Conservation (phyloP, 1,284 basidiomycete species). For the Trametes polyzona region DNA sequence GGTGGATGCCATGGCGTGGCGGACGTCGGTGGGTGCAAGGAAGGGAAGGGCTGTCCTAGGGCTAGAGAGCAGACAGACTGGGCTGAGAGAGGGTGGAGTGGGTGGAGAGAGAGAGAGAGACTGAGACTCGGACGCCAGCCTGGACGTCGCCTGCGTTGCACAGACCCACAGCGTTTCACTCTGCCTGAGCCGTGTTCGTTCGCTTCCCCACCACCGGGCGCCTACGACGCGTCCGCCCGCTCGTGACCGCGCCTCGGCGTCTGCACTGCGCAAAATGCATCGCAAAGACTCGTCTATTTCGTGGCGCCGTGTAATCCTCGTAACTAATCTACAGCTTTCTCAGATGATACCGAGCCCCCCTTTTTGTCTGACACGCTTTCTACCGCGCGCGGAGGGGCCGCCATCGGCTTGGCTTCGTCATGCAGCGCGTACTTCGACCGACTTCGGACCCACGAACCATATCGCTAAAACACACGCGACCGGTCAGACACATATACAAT, state of each 20-base stretch:
- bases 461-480: too few relatives aligned
- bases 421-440: conserved; percentile 56
- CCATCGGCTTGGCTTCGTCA: conserved; percentile 28
- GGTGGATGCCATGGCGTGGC: conserved; percentile 32
- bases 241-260: conserved; percentile 4
- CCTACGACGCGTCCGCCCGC: conserved; percentile 8
- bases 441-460: conserved; percentile 60
- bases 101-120: background rate
- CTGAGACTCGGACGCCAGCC: background rate
- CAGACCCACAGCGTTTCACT: too few relatives aligned
- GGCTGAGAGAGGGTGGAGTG: background rate
- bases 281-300: background rate
- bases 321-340: conserved; percentile 10
- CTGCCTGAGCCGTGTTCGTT: background rate
- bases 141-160: too few relatives aligned
- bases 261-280: too few relatives aligned
- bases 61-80: background rate
- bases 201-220: background rate
- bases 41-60: conserved; percentile 1
- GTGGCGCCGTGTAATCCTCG: background rate
- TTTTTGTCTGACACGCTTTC: conserved; percentile 9
- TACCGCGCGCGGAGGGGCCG: background rate
- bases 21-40: conserved; percentile 10
- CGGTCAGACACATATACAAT: too few relatives aligned
- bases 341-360: background rate